These are phyloP conservation scores for Fusarium equiseti DNA, from an alignment of 2,329 filamentous ascomycete genomes.

Conservation along the genomic window DNA sequence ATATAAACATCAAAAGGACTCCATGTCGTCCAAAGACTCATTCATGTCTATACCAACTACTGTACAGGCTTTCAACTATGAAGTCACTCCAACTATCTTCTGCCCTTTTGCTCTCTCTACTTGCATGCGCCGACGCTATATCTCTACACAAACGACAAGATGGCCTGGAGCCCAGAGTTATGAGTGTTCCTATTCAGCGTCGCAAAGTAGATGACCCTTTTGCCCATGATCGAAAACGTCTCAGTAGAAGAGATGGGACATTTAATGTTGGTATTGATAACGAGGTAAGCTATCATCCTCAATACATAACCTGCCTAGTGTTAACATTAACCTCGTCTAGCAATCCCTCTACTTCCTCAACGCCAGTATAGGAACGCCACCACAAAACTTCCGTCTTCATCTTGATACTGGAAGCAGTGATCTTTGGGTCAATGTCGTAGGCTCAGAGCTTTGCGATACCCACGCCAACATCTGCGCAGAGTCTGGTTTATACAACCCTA, in stretches of 20 bases:
- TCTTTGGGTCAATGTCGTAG: slow-evolving; percentile 75
- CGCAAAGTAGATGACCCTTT: slow-evolving; percentile 55
- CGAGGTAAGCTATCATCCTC: slow-evolving; percentile 56
- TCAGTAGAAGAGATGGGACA: slow-evolving; percentile 57
- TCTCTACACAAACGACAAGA: slow-evolving; percentile 49
- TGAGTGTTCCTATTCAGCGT: slow-evolving; percentile 59
- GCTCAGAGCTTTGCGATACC: slow-evolving; percentile 69
- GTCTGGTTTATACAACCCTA: slow-evolving; percentile 76
- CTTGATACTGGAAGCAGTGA: slow-evolving; percentile 78
- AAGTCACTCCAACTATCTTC: slow-evolving; percentile 50
- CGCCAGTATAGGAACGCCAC: slow-evolving; percentile 71
- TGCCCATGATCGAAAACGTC: slow-evolving; percentile 58
- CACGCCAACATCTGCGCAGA: slow-evolving; percentile 64
- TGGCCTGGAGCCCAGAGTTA: slow-evolving; percentile 56
- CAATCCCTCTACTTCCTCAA: slow-evolving; percentile 75
- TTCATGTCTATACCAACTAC: background rate
- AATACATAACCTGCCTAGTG: background rate
- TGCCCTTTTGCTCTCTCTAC: slow-evolving; percentile 40
- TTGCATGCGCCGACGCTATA: slow-evolving; percentile 46
- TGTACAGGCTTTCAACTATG: slow-evolving; percentile 49
- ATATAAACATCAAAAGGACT: slow-evolving; percentile 2
- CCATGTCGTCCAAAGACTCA: background rate
- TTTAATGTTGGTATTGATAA: slow-evolving; percentile 66
- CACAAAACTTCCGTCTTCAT: slow-evolving; percentile 68
- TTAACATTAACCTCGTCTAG: slow-evolving; percentile 49